A percentile compares a stretch with the other conserved stretches of the same genome.
Conservation (phyloP, 2,329 filamentous ascomycete species). For the Fusarium paranaense region DNA sequence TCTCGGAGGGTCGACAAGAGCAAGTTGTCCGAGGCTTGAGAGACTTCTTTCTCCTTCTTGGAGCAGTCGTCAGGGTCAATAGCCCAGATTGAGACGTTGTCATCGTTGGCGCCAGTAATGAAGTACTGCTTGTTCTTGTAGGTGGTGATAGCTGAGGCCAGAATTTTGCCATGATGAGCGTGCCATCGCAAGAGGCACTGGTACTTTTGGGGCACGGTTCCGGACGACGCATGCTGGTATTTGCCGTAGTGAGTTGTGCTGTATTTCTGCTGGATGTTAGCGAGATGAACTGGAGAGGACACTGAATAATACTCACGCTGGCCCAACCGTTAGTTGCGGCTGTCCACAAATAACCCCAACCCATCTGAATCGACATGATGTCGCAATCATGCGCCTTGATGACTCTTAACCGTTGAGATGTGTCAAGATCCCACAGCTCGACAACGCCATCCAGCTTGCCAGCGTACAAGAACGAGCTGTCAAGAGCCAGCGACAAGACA, state of each 20-base stretch:
- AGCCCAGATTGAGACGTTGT: conserved; percentile 89
- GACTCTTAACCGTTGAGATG: conserved; percentile 87
- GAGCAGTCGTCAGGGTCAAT: conserved; percentile 59
- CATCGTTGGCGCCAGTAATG: conserved; percentile 94
- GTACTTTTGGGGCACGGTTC: conserved; percentile 80
- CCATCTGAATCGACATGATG: conserved; percentile 87
- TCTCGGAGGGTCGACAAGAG: conserved; percentile 80
- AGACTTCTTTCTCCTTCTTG: conserved; percentile 53
- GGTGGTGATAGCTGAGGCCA: conserved; percentile 82
- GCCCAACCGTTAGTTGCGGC: conserved; percentile 90
- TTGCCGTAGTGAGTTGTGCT: conserved; percentile 73
- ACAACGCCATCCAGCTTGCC: conserved; percentile 89
- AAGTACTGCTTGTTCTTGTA: conserved; percentile 83
- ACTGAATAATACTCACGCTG: conserved; percentile 68
- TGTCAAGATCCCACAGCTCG: conserved; percentile 97
- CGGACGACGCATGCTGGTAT: conserved; percentile 60
- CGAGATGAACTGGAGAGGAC: accelerated
- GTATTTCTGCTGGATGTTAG: conserved; percentile 65
- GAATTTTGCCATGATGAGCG: conserved; percentile 87
- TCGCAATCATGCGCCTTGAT: conserved; percentile 85
- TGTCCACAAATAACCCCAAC: conserved; percentile 86
- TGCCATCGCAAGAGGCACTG: conserved; percentile 82
- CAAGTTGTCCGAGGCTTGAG: conserved; percentile 59
- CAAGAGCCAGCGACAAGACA: conserved; percentile 82
- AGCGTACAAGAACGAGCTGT: conserved; percentile 92